Evolutionary conservation across 2,329 filamentous ascomycete species (phyloP).

Genomic region (Pseudogymnoascus sp.): DNA sequence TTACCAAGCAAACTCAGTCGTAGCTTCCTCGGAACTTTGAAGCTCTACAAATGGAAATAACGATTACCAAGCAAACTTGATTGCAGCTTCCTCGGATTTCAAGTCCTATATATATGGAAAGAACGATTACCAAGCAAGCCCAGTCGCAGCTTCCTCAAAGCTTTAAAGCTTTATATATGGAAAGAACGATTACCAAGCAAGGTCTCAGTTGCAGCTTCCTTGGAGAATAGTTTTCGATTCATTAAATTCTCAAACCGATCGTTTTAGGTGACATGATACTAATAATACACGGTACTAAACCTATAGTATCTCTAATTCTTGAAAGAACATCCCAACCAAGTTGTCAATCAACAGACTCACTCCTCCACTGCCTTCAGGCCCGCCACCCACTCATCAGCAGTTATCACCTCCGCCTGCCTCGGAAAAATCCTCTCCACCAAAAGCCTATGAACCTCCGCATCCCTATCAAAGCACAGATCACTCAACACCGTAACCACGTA

Average conservation of each 20-base stretch:
- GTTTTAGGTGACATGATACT: not conserved
- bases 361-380: not conserved
- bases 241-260: not conserved
- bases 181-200: not conserved
- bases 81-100: not conserved
- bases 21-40: not conserved
- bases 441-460: constrained; percentile 27
- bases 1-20: not conserved
- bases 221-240: not conserved
- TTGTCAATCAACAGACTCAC: not conserved
- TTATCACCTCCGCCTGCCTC: constrained; percentile 24
- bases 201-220: not conserved
- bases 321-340: constrained; percentile 80
- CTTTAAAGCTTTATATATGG: not conserved
- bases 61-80: not conserved
- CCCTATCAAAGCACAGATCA: constrained; percentile 29
- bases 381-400: constrained; percentile 24
- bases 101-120: not conserved
- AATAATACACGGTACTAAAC: not conserved
- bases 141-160: not conserved
- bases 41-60: too few species aligned
- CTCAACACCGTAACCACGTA: constrained; percentile 28
- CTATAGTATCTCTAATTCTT: constrained; percentile 44
- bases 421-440: constrained; percentile 29
- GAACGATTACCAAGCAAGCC: not conserved